phyloP scores from a whole-genome alignment of 2,329 filamentous ascomycete species.

The Calonectria hawksworthii region DNA sequence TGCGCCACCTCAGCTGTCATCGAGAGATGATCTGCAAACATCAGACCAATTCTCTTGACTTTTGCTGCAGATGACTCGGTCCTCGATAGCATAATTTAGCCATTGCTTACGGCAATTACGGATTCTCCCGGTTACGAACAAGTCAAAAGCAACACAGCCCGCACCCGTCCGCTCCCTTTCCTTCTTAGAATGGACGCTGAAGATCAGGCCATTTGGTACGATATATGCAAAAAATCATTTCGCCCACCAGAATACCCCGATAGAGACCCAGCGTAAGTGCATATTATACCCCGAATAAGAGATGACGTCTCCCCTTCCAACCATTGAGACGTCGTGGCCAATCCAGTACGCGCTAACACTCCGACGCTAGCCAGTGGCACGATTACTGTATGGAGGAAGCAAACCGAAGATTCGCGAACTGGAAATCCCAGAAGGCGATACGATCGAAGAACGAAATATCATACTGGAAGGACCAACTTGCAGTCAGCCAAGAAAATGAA shows the following conservation, averaged over 20 bases:
- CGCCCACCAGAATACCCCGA: background rate
- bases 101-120: background rate
- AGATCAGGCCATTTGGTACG: conserved; percentile 5
- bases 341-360: background rate
- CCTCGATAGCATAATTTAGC: background rate
- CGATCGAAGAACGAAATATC: background rate
- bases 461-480: background rate
- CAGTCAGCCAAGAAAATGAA: background rate
- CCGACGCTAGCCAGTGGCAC: background rate
- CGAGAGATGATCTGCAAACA: conserved; percentile 4
- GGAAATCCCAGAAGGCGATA: conserved; percentile 4
- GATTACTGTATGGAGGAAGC: conserved; percentile 2
- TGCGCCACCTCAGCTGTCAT: background rate
- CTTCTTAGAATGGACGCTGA: background rate
- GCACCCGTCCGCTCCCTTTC: background rate
- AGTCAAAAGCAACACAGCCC: background rate
- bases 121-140: background rate
- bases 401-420: conserved; percentile 1
- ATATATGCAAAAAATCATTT: conserved; percentile 4
- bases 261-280: background rate
- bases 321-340: background rate
- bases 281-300: background rate
- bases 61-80: background rate
- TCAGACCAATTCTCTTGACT: background rate
- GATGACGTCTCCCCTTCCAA: background rate